Evolutionary conservation across 2,329 filamentous ascomycete genomes (phyloP), one percentile per base, ranked within the genome.

Genomic region (Cercospora sp.): DNA sequence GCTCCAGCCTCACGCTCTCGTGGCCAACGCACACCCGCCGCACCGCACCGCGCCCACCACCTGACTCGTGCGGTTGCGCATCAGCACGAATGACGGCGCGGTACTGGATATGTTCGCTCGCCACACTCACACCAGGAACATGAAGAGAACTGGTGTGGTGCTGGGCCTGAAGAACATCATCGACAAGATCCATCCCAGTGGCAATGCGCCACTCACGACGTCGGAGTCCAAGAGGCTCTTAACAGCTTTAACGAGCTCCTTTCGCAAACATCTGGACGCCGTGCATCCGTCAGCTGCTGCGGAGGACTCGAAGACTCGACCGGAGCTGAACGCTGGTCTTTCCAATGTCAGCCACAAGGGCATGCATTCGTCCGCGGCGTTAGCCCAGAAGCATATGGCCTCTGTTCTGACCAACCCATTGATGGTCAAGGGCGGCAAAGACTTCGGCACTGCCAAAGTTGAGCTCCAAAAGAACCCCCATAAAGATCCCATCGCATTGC

Each of bases 191-290:
- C 83, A 85, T 70, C 81, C 81, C 0, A 82, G 82, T 69, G 63
- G 40, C 55, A 32, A 61, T 37, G 37, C 85, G 3, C 84, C 88
- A 26, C 81, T 89, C 16, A 86, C 83, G 28, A 81, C 83, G 4
- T 83, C 83, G 66, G 86, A 90, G 74, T 88, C 85, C 16, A 81
- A 86, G 69, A 84, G 87, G 72, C 81, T 91, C 7, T 83, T 90
- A 49, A 83, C 81, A 63, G 81, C 88, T 21, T 83, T 91, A 70
- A 89, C 87, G 24, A 84, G 82, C 49, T 90, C 88, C 12, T 91
- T 91, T 77, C 84, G 87, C 71, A 81, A 84, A 61, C 87, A 90
- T 67, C 83, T 91, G 51, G 88, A 90, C 73, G 82, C 81, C 63
- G 84, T 86, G 67, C 85, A 89, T 78, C 85, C 84, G 18, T 74